Evolutionary conservation across 2,329 filamentous ascomycete genomes (phyloP).

Genomic region (Fusarium virguliforme): DNA sequence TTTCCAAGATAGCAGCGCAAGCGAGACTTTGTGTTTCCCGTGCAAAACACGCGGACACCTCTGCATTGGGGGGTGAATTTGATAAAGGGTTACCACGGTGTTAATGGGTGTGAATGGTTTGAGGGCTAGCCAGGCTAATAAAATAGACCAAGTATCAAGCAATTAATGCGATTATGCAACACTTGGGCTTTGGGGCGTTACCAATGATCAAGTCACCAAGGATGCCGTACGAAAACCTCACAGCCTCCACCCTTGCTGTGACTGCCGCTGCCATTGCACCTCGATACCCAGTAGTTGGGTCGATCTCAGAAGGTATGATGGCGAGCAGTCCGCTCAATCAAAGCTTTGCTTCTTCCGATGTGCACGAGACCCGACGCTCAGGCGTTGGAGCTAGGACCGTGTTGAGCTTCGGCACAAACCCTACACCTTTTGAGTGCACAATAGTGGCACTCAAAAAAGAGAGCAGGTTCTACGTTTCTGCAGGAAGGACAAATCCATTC

Average conservation of each 20-base stretch:
- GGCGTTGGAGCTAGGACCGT: neutral
- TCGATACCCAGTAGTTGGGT: neutral
- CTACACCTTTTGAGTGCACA: slow-evolving; percentile 1
- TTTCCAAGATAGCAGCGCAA: too few relatives aligned
- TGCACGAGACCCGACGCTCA: neutral
- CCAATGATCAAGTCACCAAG: neutral
- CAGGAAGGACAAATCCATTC: neutral
- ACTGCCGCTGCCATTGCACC: neutral
- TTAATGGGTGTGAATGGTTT: neutral
- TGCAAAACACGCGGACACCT: neutral
- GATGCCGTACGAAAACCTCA: neutral
- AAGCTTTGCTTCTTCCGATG: neutral
- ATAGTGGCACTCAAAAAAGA: slow-evolving; percentile 1
- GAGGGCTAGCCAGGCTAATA: neutral
- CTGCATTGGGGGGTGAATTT: neutral
- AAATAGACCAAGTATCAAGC: neutral
- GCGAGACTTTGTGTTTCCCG: too few relatives aligned
- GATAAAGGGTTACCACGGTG: neutral
- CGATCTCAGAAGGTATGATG: neutral
- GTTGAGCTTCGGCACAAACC: neutral
- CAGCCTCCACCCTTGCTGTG: neutral
- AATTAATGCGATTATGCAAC: neutral
- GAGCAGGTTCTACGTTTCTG: neutral
- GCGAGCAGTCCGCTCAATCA: neutral
- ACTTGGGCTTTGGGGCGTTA: neutral